A percentile compares a stretch with the other conserved stretches of the same genome.
These are phyloP conservation scores for Podospora didyma DNA, from an alignment of 495 filamentous ascomycete species.

Conservation along the genomic window DNA sequence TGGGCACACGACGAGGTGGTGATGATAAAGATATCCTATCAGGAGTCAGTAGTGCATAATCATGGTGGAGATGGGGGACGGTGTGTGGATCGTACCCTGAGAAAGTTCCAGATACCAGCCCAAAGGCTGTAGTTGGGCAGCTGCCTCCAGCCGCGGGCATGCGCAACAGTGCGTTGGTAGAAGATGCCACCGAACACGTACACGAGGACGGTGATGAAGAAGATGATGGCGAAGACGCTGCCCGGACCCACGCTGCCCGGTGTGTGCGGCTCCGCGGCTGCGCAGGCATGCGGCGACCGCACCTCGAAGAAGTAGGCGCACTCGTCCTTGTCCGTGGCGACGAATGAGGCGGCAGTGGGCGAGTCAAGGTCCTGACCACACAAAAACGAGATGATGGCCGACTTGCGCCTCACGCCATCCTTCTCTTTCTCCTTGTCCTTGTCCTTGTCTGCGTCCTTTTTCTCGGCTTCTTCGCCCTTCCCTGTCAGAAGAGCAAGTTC, in stretches of 20 bases:
- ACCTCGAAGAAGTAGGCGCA: constrained; percentile 98
- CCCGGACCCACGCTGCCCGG: constrained; percentile 71
- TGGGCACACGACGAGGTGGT: constrained; percentile 69
- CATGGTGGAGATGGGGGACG: not conserved
- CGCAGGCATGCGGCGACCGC: constrained; percentile 82
- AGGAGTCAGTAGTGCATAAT: not conserved
- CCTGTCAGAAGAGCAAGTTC: constrained; percentile 8
- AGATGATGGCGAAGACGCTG: constrained; percentile 91
- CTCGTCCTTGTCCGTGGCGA: constrained; percentile 76
- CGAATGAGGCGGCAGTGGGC: constrained; percentile 68
- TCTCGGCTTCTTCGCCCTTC: constrained; percentile 28
- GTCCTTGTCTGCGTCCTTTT: constrained; percentile 35
- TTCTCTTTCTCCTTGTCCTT: constrained; percentile 33
- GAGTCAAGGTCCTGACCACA: constrained; percentile 72
- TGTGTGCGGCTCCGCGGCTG: constrained; percentile 54
- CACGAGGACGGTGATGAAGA: constrained; percentile 74
- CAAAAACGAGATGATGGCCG: constrained; percentile 85
- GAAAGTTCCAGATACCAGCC: constrained; percentile 79
- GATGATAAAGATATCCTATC: constrained; percentile 79
- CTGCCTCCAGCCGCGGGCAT: constrained; percentile 93
- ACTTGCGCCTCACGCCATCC: constrained; percentile 61
- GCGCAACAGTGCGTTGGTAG: constrained; percentile 91
- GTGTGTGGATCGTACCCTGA: constrained; percentile 70
- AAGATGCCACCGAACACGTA: constrained; percentile 91
- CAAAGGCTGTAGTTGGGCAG: constrained; percentile 91